Conservation (phyloP, 192 early-diverging fungal species). For the Diversispora eburnea region DNA sequence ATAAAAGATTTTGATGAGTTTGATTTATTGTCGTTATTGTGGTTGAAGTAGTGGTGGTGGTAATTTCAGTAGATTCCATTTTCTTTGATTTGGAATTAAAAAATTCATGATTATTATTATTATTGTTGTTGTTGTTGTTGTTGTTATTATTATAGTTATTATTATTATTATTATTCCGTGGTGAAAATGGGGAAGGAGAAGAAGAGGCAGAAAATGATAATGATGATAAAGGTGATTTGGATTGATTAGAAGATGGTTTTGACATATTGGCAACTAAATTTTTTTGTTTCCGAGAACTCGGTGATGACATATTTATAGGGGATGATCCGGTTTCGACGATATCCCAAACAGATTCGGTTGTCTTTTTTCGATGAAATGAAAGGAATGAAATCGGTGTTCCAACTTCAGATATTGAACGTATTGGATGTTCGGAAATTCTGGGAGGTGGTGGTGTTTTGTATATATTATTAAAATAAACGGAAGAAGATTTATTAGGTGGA, state of each 20-base stretch:
- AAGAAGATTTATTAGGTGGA: too few relatives aligned
- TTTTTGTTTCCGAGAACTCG: conserved; percentile 17
- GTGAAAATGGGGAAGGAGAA: background rate
- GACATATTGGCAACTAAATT: conserved; percentile 17
- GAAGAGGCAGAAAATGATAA: background rate
- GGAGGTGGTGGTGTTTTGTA: too few relatives aligned
- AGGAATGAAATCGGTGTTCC: conserved; percentile 4
- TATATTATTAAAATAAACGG: too few relatives aligned
- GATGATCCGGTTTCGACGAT: conserved; percentile 12
- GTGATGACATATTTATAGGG: background rate
- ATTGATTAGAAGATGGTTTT: background rate
- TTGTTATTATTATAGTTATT: too few relatives aligned
- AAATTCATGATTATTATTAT: too few relatives aligned
- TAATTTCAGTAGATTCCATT: too few relatives aligned
- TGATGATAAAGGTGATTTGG: background rate
- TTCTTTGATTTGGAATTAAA: too few relatives aligned
- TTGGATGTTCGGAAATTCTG: too few relatives aligned
- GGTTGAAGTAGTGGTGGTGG: too few relatives aligned
- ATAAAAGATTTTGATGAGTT: too few relatives aligned
- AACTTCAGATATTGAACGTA: conserved; percentile 5
- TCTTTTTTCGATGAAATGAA: background rate
- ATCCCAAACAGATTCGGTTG: conserved; percentile 14
- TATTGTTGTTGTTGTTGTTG: too few relatives aligned
- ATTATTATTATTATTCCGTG: background rate
- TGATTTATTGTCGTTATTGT: too few relatives aligned